Evolutionary conservation across 2,329 filamentous ascomycete genomes (phyloP).

Genomic region (Nothopassalora personata): DNA sequence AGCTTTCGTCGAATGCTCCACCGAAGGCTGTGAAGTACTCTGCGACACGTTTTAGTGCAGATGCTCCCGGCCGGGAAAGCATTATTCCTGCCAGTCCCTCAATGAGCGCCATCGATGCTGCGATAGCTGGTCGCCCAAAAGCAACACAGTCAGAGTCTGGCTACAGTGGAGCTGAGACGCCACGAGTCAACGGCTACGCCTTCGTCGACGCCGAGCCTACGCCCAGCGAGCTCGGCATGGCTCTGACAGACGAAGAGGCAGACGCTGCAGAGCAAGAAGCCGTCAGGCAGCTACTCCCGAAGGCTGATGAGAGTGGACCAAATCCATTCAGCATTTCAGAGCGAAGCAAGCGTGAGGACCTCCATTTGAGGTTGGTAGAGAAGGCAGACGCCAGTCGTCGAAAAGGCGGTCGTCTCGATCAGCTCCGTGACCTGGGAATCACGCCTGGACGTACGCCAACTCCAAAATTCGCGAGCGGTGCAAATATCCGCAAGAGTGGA

Average conservation of each 20-base stretch:
- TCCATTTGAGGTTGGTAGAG: conserved; percentile 85
- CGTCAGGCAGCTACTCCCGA: conserved; percentile 40
- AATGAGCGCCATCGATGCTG: conserved; percentile 75
- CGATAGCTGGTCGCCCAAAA: conserved; percentile 68
- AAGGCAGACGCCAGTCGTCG: conserved; percentile 68
- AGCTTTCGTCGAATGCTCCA: conserved; percentile 64
- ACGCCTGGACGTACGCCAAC: conserved; percentile 52
- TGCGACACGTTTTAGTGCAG: conserved; percentile 66
- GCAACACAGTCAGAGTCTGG: conserved; percentile 56
- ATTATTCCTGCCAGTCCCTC: conserved; percentile 69
- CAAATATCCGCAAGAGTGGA: conserved; percentile 43
- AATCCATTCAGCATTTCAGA: conserved; percentile 79
- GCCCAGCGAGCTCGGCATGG: conserved; percentile 52
- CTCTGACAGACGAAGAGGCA: conserved; percentile 31
- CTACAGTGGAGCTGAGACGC: conserved; percentile 68
- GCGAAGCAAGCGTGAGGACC: conserved; percentile 67
- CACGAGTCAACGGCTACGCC: conserved; percentile 84
- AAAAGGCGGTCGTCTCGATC: conserved; percentile 46
- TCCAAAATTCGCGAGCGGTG: conserved; percentile 61
- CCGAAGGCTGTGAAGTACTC: conserved; percentile 74
- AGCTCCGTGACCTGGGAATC: conserved; percentile 34
- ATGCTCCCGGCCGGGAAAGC: conserved; percentile 23
- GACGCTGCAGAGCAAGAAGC: conserved; percentile 33
- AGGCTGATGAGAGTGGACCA: conserved; percentile 49
- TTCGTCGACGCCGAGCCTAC: conserved; percentile 80